Evolutionary conservation across 192 early-diverging fungal genomes (phyloP).

Genomic region (Gamsiella multidivaricata): DNA sequence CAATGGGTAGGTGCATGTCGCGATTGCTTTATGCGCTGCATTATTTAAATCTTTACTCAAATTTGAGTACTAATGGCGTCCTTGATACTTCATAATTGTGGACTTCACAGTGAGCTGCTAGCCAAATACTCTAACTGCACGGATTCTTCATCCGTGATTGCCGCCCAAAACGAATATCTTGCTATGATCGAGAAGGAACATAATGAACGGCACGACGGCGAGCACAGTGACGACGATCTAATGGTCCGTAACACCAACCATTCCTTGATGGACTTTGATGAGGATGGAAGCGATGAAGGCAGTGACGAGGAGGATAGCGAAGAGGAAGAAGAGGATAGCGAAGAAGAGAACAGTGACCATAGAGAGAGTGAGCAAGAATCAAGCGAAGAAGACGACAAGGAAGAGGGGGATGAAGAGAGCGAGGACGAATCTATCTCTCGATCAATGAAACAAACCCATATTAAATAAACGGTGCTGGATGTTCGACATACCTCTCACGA

Average conservation of each 20-base stretch:
- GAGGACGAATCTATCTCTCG: conserved; percentile 27
- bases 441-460: conserved; percentile 24
- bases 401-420: conserved; percentile 43
- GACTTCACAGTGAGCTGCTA: conserved; percentile 72
- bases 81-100: neutral
- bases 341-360: conserved; percentile 38
- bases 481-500: neutral
- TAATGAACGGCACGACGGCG: conserved; percentile 57
- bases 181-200: conserved; percentile 77
- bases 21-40: neutral
- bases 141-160: conserved; percentile 76
- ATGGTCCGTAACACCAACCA: conserved; percentile 65
- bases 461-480: conserved; percentile 9
- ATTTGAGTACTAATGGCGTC: too few relatives aligned
- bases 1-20: conserved; percentile 73
- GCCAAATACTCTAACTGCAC: conserved; percentile 80
- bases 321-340: conserved; percentile 48
- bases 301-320: conserved; percentile 62
- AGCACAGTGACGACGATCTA: conserved; percentile 59
- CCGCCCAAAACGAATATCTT: conserved; percentile 85
- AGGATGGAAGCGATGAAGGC: conserved; percentile 64
- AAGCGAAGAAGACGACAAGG: conserved; percentile 49
- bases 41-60: conserved; percentile 7
- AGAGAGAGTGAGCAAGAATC: conserved; percentile 43
- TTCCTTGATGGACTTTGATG: conserved; percentile 56